Evolutionary conservation across 306 rosid species (phyloP), one percentile per base, ranked within the genome.

Genomic region (Corylus americana): DNA sequence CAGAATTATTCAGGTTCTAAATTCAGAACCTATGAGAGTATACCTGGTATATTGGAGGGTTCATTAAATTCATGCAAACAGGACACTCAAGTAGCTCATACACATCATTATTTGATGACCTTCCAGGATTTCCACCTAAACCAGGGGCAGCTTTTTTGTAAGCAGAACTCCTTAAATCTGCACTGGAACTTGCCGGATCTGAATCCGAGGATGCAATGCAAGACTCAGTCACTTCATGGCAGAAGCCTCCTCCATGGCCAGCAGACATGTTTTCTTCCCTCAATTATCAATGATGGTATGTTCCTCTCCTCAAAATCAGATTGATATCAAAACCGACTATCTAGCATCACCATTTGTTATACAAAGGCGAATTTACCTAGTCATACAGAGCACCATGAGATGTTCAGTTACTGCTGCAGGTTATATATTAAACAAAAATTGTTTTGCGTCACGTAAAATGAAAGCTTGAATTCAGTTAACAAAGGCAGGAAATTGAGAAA

Each of bases 41-140:
- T 85, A 88, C 91, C 91, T 88, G 91, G 78, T 85, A 81, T 79
- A 88, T 88, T 61, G 91, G 87, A 81, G 89, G 89, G 67, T 82
- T 77, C 91, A 85, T 88, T 70, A 88, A 72, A 83, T 78, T 81
- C 89, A 88, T 83, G 83, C 91, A 88, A 81, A 88, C 89, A 11
- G 89, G 89, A 68, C 91, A 88, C 82, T 88, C 88, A 5, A 88
- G 91, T n/a, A 88, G 81, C 74, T 85, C 89, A 31, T 83, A 84
- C 61, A 88, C 88, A 67, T 85, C 85, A 54, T 71, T 73, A 14
- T 70, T 74, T 69, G 88, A 74, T 29, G 86, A 67, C 29, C 66
- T 50, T 77, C 85, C 86, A 22, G 35, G 74, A 68, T 78, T 78
- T 75, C 78, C 73, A 61, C 61, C 77, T 50, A 71, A 76, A 76